Conservation (phyloP, 2,329 filamentous ascomycete species). For the Aureobasidium sp. region DNA sequence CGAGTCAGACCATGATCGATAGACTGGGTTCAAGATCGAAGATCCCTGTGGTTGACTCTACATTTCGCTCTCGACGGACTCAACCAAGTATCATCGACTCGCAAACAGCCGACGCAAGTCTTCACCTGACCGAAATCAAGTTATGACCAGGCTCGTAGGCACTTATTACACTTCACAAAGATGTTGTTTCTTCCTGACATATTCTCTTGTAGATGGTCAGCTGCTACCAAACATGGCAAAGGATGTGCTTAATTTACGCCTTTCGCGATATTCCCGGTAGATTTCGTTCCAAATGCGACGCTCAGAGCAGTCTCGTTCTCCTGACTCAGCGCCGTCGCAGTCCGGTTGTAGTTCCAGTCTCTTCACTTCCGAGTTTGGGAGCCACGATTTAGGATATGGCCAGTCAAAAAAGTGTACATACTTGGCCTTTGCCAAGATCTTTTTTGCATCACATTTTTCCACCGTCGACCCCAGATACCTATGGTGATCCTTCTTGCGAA, state of each 20-base stretch:
- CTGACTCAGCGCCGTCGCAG: not conserved
- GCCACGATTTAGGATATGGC: not conserved
- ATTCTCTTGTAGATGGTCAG: not conserved
- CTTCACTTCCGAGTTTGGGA: not conserved
- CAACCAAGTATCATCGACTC: not conserved
- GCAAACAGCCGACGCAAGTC: not conserved
- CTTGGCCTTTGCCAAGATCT: not conserved
- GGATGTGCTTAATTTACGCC: not conserved
- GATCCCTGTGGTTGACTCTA: not conserved
- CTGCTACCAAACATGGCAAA: not conserved
- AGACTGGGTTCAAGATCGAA: not conserved
- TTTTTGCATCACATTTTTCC: not conserved
- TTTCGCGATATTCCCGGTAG: not conserved
- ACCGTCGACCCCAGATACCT: constrained; percentile 45
- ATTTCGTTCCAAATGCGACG: not conserved
- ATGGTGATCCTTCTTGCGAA: constrained; percentile 48
- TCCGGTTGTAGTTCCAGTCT: not conserved
- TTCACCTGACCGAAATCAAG: not conserved
- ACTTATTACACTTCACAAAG: not conserved
- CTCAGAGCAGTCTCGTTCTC: not conserved
- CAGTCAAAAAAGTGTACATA: not conserved
- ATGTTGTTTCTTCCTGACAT: not conserved
- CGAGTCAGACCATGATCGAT: not conserved
- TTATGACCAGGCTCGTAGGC: not conserved
- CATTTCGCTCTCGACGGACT: not conserved